These are phyloP conservation scores for Euphorbia peplus DNA, from an alignment of 345 rosid genomes.

Conservation along the genomic window DNA sequence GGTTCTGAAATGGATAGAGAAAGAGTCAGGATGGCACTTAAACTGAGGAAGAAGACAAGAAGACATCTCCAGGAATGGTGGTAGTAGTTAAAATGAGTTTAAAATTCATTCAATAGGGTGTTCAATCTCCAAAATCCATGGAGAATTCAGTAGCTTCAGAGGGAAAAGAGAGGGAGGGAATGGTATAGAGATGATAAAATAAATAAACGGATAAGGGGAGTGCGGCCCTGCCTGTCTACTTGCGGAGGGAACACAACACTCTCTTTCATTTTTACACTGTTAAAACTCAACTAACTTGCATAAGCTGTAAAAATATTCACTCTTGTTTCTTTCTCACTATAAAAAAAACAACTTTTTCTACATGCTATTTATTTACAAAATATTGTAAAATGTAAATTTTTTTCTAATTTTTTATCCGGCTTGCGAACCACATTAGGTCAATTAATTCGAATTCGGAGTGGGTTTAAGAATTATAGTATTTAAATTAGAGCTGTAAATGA, in stretches of 20 bases:
- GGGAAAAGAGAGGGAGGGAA: background rate
- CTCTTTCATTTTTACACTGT: no score
- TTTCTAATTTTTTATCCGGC: no score
- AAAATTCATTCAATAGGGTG: constrained; percentile 9
- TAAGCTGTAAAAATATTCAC: no score
- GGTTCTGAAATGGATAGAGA: constrained; percentile 61
- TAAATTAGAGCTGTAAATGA: no score
- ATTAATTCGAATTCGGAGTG: no score
- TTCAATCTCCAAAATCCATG: background rate
- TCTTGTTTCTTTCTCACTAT: no score
- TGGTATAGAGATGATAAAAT: constrained; percentile 11
- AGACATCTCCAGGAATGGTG: constrained; percentile 44
- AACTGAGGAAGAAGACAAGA: constrained; percentile 88
- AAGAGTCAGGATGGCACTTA: constrained; percentile 80
- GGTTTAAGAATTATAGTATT: no score
- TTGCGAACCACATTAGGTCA: no score
- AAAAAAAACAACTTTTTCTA: no score
- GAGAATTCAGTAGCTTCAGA: background rate
- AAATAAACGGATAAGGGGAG: constrained; percentile 20
- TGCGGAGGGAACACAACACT: background rate
- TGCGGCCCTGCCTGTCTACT: constrained; percentile 9
- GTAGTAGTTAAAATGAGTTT: background rate
- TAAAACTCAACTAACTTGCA: no score
- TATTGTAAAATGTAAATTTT: no score
- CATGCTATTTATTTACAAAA: no score